These are phyloP conservation scores for Nepenthes gracilis DNA, from an alignment of 148 eudicot species.

Conservation along the genomic window DNA sequence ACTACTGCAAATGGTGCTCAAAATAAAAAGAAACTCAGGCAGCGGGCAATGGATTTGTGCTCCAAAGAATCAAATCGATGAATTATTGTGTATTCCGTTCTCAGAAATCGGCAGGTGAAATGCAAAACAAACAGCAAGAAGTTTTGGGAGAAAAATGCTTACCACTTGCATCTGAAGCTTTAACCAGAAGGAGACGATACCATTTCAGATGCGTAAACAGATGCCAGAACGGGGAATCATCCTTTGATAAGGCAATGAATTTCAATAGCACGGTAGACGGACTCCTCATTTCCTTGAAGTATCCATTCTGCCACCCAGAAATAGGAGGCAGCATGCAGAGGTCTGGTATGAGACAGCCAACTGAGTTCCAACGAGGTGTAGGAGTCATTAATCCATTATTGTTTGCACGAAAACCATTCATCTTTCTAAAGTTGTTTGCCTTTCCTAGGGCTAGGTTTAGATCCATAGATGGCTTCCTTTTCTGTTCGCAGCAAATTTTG, in stretches of 20 bases:
- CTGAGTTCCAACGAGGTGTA: conserved; percentile 46
- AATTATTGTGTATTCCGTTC: no score
- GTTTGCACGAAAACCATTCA: conserved; percentile 33
- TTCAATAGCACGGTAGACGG: conserved; percentile 46
- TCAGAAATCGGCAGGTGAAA: no score
- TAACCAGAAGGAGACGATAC: conserved; percentile 34
- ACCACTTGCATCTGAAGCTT: not conserved
- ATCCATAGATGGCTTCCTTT: conserved; percentile 52
- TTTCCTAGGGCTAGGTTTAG: conserved; percentile 61
- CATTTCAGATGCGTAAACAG: conserved; percentile 50
- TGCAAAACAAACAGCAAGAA: no score
- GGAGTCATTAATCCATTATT: conserved; percentile 53
- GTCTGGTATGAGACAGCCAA: conserved; percentile 29
- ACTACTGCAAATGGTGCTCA: no score
- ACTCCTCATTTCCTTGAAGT: conserved; percentile 58
- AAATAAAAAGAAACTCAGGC: no score
- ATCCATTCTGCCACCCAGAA: conserved; percentile 45
- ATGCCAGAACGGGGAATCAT: conserved; percentile 58
- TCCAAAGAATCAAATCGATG: no score
- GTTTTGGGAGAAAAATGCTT: not conserved
- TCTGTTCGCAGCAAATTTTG: conserved; percentile 50
- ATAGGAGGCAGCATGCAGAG: conserved; percentile 46
- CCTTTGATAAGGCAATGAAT: conserved; percentile 47
- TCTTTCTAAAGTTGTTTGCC: conserved; percentile 42
- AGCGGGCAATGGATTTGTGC: no score